Percentiles rank a stretch among this genome's conserved stretches.
Conservation (phyloP, 495 filamentous ascomycete species). For the Neurospora sp. region DNA sequence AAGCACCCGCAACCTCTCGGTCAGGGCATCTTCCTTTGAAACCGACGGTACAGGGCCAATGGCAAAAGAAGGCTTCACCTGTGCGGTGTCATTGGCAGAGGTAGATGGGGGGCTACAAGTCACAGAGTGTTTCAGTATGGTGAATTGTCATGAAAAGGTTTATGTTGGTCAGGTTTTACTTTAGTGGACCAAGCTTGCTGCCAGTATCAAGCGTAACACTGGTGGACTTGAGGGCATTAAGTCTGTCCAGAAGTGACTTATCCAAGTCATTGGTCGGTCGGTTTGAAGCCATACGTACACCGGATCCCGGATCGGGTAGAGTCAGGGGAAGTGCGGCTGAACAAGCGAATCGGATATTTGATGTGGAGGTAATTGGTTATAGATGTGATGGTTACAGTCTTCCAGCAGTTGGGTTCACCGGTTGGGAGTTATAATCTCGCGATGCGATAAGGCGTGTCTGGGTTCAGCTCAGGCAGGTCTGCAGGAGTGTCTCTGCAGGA, state of each 20-base stretch:
- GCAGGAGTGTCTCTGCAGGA: background rate
- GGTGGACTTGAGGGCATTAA: conserved; percentile 59
- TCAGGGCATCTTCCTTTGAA: conserved; percentile 34
- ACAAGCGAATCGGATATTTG: background rate
- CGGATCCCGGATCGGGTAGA: background rate
- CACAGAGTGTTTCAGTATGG: background rate
- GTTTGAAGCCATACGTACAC: background rate
- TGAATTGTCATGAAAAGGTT: background rate
- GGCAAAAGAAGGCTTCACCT: background rate
- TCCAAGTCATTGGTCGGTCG: conserved; percentile 32
- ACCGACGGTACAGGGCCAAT: conserved; percentile 10
- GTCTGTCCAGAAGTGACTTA: conserved; percentile 72
- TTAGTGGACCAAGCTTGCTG: conserved; percentile 7
- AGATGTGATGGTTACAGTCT: background rate
- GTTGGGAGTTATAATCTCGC: background rate
- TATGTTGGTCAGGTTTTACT: conserved; percentile 17
- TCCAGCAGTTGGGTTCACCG: background rate
- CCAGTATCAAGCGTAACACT: conserved; percentile 21
- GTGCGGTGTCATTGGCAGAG: background rate
- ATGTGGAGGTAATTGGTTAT: background rate
- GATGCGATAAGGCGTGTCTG: background rate
- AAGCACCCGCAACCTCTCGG: conserved; percentile 32
- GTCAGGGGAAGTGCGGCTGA: background rate
- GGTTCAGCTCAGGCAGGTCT: background rate
- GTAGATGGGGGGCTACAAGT: background rate